These are phyloP conservation scores for Apophysomyces trapeziformis DNA, from an alignment of 371 early-diverging fungal species.

Conservation along the genomic window DNA sequence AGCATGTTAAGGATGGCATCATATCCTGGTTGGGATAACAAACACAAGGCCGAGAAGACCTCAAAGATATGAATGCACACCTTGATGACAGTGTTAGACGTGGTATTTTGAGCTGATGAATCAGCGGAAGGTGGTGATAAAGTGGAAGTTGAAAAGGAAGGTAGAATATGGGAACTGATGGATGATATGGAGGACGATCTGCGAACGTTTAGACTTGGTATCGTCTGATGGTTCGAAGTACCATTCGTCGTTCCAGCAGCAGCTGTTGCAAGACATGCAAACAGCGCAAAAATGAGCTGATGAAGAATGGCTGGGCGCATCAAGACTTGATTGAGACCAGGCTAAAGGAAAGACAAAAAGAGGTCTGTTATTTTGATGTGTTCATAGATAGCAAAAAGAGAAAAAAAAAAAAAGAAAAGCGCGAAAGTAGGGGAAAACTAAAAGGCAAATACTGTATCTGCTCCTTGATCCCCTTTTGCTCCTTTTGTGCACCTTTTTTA, in stretches of 20 bases:
- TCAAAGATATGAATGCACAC: constrained; percentile 53
- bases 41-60: constrained; percentile 54
- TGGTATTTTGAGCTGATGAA: neutral
- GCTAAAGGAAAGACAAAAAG: constrained; percentile 34
- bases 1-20: constrained; percentile 49
- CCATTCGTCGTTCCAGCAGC: constrained; percentile 5
- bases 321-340: constrained; percentile 60
- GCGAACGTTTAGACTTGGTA: constrained; percentile 13
- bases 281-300: constrained; percentile 30
- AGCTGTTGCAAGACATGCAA: constrained; percentile 23
- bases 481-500: neutral
- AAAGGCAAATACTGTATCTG: neutral
- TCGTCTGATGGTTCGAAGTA: constrained; percentile 10
- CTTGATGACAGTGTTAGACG: constrained; percentile 24
- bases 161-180: constrained; percentile 21
- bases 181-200: constrained; percentile 27
- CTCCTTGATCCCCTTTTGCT: constrained; percentile 7
- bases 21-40: constrained; percentile 54
- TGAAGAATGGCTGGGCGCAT: constrained; percentile 41
- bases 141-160: constrained; percentile 31
- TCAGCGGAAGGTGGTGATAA: constrained; percentile 8
- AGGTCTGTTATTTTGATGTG: neutral
- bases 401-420: constrained; percentile 10
- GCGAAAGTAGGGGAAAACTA: constrained; percentile 2
- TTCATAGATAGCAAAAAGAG: constrained; percentile 6